These are phyloP conservation scores for Dryas integrifolia DNA, from an alignment of 331 rosid species.

Conservation along the genomic window DNA sequence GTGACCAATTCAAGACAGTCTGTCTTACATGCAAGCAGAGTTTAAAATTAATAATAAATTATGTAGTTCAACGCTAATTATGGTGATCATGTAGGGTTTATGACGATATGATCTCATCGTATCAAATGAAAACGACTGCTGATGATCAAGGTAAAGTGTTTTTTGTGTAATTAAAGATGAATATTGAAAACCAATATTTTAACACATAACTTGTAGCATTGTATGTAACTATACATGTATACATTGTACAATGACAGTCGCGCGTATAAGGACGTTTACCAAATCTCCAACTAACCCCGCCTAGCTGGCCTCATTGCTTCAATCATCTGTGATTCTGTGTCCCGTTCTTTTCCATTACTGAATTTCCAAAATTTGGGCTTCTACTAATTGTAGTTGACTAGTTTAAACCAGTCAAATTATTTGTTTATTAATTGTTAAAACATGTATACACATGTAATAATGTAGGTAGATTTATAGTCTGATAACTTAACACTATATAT, in stretches of 20 bases:
- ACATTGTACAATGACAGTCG: background rate
- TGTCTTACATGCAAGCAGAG: no score
- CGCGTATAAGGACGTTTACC: conserved; percentile 7
- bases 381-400: no score
- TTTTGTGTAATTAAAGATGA: background rate
- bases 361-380: no score
- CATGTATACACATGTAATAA: no score
- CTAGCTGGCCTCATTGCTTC: conserved; percentile 3
- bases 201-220: background rate
- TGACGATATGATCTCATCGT: background rate
- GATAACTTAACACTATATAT: no score
- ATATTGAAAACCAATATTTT: background rate
- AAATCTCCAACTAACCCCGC: conserved; percentile 13
- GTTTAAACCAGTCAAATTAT: no score
- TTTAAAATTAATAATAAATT: no score
- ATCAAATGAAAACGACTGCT: conserved; percentile 8
- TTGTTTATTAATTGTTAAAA: no score
- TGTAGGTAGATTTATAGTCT: no score
- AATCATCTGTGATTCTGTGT: background rate
- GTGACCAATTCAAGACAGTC: no score
- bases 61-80: background rate
- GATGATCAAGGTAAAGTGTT: background rate
- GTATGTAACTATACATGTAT: no score
- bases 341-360: no score
- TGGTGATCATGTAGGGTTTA: background rate